These are phyloP conservation scores for Exophiala sp. DNA, from an alignment of 2,329 filamentous ascomycete genomes.

Conservation along the genomic window DNA sequence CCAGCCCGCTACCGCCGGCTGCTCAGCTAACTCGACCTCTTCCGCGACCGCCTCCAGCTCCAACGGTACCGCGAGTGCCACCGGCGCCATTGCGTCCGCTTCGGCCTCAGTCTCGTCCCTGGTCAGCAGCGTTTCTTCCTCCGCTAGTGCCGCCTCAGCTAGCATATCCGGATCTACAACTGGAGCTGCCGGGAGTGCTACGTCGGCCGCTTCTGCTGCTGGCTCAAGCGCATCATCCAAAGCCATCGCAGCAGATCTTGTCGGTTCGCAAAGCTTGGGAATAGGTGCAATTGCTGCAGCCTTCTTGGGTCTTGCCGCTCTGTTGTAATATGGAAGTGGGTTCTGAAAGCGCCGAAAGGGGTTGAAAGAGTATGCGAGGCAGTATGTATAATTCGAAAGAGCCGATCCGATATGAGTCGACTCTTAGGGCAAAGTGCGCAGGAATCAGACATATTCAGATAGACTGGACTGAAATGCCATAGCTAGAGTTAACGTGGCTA, in stretches of 20 bases:
- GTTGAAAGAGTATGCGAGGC: not conserved
- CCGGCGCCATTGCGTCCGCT: slow-evolving; percentile 12
- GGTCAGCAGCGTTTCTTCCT: not conserved
- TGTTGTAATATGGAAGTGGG: slow-evolving; percentile 7
- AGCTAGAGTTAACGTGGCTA: not conserved
- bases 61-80: slow-evolving; percentile 21
- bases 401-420: not conserved
- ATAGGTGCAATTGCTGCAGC: slow-evolving; percentile 17
- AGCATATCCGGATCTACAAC: slow-evolving; percentile 1
- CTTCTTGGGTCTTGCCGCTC: slow-evolving; percentile 20
- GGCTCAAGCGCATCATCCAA: slow-evolving; percentile 7
- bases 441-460: not conserved
- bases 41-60: slow-evolving; percentile 13
- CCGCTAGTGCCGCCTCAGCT: slow-evolving; percentile 17
- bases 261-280: slow-evolving; percentile 6
- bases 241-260: slow-evolving; percentile 13
- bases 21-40: slow-evolving; percentile 4
- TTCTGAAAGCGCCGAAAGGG: not conserved
- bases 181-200: not conserved
- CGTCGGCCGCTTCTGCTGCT: slow-evolving; percentile 11
- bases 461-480: not conserved
- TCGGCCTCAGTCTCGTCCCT: slow-evolving; percentile 16
- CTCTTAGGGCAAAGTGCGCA: not conserved
- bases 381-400: not conserved
- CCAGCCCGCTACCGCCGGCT: slow-evolving; percentile 16